These are phyloP conservation scores for Crepidotus variabilis DNA, from an alignment of 768 basidiomycete species.

Conservation along the genomic window DNA sequence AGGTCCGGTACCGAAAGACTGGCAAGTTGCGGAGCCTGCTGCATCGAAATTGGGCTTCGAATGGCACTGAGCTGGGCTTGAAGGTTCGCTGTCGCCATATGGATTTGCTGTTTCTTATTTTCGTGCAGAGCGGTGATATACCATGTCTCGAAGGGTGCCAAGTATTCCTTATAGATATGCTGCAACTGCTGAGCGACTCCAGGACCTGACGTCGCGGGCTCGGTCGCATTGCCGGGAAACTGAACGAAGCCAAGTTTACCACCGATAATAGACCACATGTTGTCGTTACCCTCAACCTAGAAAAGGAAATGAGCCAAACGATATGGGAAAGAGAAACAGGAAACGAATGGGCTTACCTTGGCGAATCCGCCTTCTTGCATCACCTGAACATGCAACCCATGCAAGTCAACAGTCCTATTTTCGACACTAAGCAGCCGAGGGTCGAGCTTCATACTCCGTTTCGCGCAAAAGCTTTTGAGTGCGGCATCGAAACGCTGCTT, in stretches of 20 bases:
- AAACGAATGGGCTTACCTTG: conserved; percentile 33
- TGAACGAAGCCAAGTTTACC: conserved; percentile 64
- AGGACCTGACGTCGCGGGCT: conserved; percentile 62
- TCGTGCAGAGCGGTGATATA: conserved; percentile 42
- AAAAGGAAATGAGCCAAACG: neutral
- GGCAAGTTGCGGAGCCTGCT: conserved; percentile 44
- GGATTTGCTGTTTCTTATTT: conserved; percentile 12
- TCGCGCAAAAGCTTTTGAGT: conserved; percentile 45
- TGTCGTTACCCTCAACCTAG: conserved; percentile 53
- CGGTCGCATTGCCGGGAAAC: conserved; percentile 56
- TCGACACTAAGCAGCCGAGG: conserved; percentile 44
- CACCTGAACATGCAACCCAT: conserved; percentile 54
- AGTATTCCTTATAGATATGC: conserved; percentile 56
- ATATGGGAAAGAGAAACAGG: neutral
- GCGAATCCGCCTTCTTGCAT: conserved; percentile 51
- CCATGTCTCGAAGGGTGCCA: conserved; percentile 51
- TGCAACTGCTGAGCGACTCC: conserved; percentile 57
- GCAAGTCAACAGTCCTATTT: conserved; percentile 53
- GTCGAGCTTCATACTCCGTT: conserved; percentile 36
- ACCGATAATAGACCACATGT: conserved; percentile 59
- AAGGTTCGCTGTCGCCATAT: conserved; percentile 6
- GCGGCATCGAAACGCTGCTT: conserved; percentile 49
- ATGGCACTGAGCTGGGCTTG: conserved; percentile 24
- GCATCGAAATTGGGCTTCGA: conserved; percentile 20
- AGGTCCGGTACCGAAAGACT: conserved; percentile 46